These are phyloP conservation scores for Coprinellus micaceus DNA, from an alignment of 768 basidiomycete genomes.

Conservation along the genomic window DNA sequence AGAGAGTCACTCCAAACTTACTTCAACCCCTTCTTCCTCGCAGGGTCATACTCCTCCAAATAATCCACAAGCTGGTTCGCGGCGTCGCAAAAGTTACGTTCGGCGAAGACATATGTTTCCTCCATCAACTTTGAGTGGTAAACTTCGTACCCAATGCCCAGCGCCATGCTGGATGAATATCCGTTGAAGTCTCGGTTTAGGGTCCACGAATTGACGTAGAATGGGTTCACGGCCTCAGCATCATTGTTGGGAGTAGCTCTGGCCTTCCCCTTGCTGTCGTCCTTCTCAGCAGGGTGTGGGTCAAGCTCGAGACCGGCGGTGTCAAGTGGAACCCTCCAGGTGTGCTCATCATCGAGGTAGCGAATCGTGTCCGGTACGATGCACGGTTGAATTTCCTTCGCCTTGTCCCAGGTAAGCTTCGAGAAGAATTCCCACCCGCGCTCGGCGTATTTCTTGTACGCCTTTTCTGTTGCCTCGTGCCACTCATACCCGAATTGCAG, in stretches of 20 bases:
- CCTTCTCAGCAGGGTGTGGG: no score
- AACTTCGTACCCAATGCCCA: not conserved
- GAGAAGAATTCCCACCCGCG: slow-evolving; percentile 5
- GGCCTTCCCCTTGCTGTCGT: no score
- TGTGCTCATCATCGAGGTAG: slow-evolving; percentile 5
- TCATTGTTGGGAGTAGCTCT: no score
- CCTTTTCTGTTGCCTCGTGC: not conserved
- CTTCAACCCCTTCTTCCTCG: not conserved
- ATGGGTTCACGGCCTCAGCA: not conserved
- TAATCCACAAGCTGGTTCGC: not conserved
- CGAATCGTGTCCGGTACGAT: not conserved
- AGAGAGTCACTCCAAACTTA: not conserved
- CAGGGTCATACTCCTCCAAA: not conserved
- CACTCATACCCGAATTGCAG: not conserved
- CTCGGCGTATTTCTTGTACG: not conserved
- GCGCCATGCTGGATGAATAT: not conserved
- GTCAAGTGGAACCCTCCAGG: slow-evolving; percentile 1
- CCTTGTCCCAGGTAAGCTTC: not conserved
- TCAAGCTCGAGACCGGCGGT: not conserved
- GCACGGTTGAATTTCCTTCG: not conserved
- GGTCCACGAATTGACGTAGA: slow-evolving; percentile 1
- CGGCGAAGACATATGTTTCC: not conserved
- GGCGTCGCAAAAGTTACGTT: not conserved
- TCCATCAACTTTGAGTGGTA: not conserved
- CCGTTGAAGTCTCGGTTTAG: not conserved